A percentile compares a stretch with the other conserved stretches of the same genome.
phyloP scores from a whole-genome alignment of 2,329 filamentous ascomycete genomes.

The Cercospora nicotianae region DNA sequence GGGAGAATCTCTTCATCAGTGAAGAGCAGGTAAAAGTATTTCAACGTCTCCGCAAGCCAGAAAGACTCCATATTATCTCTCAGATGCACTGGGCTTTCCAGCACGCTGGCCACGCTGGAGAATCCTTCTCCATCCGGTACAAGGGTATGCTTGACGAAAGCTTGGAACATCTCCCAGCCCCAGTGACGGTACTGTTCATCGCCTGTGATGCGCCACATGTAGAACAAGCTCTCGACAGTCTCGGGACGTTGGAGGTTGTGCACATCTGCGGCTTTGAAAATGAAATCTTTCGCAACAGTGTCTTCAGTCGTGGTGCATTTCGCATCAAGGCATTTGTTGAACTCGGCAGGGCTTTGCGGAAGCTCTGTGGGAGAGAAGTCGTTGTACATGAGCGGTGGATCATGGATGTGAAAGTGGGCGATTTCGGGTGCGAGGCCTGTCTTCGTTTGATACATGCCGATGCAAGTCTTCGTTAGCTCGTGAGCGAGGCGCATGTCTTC shows the following conservation, averaged over 20 bases:
- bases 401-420: slow-evolving; percentile 77
- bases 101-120: slow-evolving; percentile 75
- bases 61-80: slow-evolving; percentile 98
- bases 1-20: slow-evolving; percentile 79
- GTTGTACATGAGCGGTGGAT: slow-evolving; percentile 65
- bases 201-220: slow-evolving; percentile 98
- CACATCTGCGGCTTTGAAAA: slow-evolving; percentile 75
- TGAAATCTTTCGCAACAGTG: slow-evolving; percentile 69
- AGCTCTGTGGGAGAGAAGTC: slow-evolving; percentile 47
- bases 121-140: slow-evolving; percentile 78
- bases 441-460: slow-evolving; percentile 93
- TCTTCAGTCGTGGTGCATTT: slow-evolving; percentile 54
- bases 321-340: slow-evolving; percentile 30
- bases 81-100: slow-evolving; percentile 64
- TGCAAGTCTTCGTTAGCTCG: slow-evolving; percentile 95
- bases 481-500: slow-evolving; percentile 83
- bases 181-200: slow-evolving; percentile 87
- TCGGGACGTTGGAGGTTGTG: slow-evolving; percentile 96
- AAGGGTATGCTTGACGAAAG: slow-evolving; percentile 81
- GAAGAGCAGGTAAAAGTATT: slow-evolving; percentile 96
- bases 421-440: slow-evolving; percentile 96
- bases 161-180: slow-evolving; percentile 98
- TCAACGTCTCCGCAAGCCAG: slow-evolving; percentile 96
- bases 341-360: slow-evolving; percentile 53
- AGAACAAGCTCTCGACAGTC: slow-evolving; percentile 93